These are phyloP conservation scores for Penicillium oxalicum DNA, from an alignment of 2,329 filamentous ascomycete species.

Conservation along the genomic window DNA sequence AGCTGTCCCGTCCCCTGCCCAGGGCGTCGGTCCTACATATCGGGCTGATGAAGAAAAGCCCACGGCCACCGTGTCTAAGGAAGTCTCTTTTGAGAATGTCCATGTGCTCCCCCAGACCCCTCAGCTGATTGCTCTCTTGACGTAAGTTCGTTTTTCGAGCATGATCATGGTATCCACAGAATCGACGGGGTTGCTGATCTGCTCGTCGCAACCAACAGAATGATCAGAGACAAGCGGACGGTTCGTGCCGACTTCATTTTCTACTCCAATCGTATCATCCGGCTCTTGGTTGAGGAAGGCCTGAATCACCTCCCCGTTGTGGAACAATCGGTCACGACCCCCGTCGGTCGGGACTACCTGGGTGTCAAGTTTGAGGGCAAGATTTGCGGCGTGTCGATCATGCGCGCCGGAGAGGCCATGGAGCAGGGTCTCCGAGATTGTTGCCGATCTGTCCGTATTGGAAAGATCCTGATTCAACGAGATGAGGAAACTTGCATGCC, in stretches of 20 bases:
- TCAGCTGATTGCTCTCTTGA: constrained; percentile 92
- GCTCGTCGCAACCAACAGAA: constrained; percentile 50
- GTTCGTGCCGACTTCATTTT: constrained; percentile 96
- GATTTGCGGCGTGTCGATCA: constrained; percentile 97
- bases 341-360: constrained; percentile 78
- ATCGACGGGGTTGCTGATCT: not conserved
- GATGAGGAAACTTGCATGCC: constrained; percentile 92
- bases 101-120: constrained; percentile 87
- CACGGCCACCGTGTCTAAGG: constrained; percentile 79
- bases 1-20: constrained; percentile 44
- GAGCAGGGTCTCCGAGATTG: constrained; percentile 94
- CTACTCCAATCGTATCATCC: constrained; percentile 97
- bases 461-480: constrained; percentile 95
- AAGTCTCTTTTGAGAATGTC: constrained; percentile 77
- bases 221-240: constrained; percentile 89
- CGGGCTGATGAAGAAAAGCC: constrained; percentile 71
- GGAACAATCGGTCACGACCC: constrained; percentile 82
- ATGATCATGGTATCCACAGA: not conserved
- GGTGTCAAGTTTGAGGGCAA: constrained; percentile 95
- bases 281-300: constrained; percentile 91
- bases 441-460: constrained; percentile 94
- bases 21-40: constrained; percentile 76
- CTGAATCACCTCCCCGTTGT: constrained; percentile 93
- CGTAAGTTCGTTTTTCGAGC: constrained; percentile 57
- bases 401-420: constrained; percentile 98